phyloP scores from a whole-genome alignment of 495 filamentous ascomycete genomes.

The Aspergillus avenaceus region DNA sequence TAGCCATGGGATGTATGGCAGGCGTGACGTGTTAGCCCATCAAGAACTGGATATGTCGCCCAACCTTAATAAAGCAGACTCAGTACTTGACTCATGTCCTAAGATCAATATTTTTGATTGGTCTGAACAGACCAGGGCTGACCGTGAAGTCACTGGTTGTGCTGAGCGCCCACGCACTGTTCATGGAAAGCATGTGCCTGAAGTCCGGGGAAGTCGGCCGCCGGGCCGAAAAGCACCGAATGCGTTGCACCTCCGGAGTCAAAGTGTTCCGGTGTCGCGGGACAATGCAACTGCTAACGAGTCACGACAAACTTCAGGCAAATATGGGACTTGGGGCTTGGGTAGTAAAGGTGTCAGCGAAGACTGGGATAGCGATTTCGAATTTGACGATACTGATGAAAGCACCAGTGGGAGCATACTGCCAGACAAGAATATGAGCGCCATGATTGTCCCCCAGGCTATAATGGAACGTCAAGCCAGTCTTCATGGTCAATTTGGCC shows the following conservation, averaged over 20 bases:
- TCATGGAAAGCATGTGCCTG: constrained; percentile 80
- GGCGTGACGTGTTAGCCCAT: not conserved
- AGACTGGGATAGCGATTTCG: constrained; percentile 83
- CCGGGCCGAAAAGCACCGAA: constrained; percentile 71
- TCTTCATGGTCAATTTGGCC: constrained; percentile 79
- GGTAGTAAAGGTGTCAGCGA: constrained; percentile 79
- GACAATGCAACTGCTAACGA: constrained; percentile 52
- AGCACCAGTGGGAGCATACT: constrained; percentile 21
- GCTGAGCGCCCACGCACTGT: constrained; percentile 78
- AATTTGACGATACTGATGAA: constrained; percentile 57
- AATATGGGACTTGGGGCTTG: constrained; percentile 86
- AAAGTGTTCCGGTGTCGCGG: constrained; percentile 86
- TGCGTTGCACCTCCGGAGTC: constrained; percentile 80
- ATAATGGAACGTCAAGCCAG: constrained; percentile 83
- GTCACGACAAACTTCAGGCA: constrained; percentile 59
- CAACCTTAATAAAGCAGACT: constrained; percentile 5
- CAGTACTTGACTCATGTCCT: constrained; percentile 14
- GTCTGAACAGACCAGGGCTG: constrained; percentile 65
- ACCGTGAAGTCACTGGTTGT: constrained; percentile 44
- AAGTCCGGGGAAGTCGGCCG: constrained; percentile 67
- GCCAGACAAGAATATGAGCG: constrained; percentile 24
- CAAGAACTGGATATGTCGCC: not conserved
- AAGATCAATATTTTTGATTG: constrained; percentile 73
- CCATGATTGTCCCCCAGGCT: constrained; percentile 73
- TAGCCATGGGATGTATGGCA: not conserved